Evolutionary conservation across 208 protist genomes (phyloP).

Genomic region (Trypanosoma mega): DNA sequence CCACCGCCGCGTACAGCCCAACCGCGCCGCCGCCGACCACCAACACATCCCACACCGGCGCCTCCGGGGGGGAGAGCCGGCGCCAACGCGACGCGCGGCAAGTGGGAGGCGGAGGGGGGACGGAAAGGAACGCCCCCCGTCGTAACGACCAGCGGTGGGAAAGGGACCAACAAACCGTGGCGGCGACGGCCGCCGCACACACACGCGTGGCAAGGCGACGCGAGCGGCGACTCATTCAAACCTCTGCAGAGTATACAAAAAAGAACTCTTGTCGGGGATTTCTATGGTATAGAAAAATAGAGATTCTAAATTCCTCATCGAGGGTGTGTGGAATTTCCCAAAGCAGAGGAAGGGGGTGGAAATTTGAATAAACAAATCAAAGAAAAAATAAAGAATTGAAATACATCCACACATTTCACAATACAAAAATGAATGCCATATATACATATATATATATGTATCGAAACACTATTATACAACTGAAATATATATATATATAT

Average conservation of each 20-base stretch:
- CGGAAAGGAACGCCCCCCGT: slow-evolving; percentile 17
- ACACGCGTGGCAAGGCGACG: slow-evolving; percentile 44
- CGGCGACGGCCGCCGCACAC: slow-evolving; percentile 10
- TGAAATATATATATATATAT: too few relatives aligned
- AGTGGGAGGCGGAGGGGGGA: neutral
- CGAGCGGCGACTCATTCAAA: slow-evolving; percentile 39
- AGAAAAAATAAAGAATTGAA: too few relatives aligned
- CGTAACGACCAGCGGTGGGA: slow-evolving; percentile 65
- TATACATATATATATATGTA: too few relatives aligned
- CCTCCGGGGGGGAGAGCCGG: slow-evolving; percentile 13
- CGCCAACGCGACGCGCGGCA: slow-evolving; percentile 27
- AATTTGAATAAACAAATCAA: too few relatives aligned
- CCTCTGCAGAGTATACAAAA: too few relatives aligned
- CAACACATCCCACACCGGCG: slow-evolving; percentile 59
- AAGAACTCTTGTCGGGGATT: too few relatives aligned
- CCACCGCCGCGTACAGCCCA: slow-evolving; percentile 79
- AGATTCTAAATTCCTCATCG: too few relatives aligned
- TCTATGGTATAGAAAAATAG: neutral
- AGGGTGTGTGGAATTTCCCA: too few relatives aligned
- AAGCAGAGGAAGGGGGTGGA: too few relatives aligned
- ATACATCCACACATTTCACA: too few relatives aligned
- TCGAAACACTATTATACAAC: too few relatives aligned
- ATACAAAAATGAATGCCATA: too few relatives aligned
- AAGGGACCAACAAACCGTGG: slow-evolving; percentile 10
- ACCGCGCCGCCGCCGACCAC: slow-evolving; percentile 70